These are phyloP conservation scores for Nepenthes mirabilis DNA, from an alignment of 148 eudicot genomes.

Conservation along the genomic window DNA sequence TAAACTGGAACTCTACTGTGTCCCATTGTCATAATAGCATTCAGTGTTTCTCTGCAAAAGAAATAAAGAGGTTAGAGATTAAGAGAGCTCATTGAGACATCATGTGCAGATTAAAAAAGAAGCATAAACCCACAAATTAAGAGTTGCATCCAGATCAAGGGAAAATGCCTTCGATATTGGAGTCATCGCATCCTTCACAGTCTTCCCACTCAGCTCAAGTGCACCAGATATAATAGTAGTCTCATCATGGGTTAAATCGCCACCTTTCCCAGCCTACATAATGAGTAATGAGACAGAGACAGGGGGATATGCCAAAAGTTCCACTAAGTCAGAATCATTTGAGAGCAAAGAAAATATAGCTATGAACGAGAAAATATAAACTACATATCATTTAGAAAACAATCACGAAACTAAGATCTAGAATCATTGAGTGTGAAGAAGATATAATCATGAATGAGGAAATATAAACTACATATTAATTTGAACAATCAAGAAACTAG, in stretches of 20 bases:
- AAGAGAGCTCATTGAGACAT: slow-evolving; percentile 8
- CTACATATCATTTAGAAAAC: neutral
- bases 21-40: slow-evolving; percentile 85
- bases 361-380: neutral
- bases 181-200: slow-evolving; percentile 98
- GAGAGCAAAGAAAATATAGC: neutral
- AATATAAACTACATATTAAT: neutral
- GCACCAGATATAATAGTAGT: slow-evolving; percentile 96
- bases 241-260: slow-evolving; percentile 95
- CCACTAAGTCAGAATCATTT: neutral
- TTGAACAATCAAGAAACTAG: neutral
- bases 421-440: neutral
- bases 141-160: slow-evolving; percentile 97
- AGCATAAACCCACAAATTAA: slow-evolving; percentile 77
- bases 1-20: slow-evolving; percentile 96
- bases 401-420: neutral
- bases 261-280: slow-evolving; percentile 92
- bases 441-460: neutral
- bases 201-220: slow-evolving; percentile 86
- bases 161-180: slow-evolving; percentile 95
- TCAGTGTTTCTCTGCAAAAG: slow-evolving; percentile 71
- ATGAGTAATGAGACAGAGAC: slow-evolving; percentile 4
- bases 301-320: neutral
- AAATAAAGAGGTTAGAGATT: slow-evolving; percentile 13
- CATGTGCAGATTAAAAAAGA: slow-evolving; percentile 14